Evolutionary conservation across 306 rosid genomes (phyloP), one percentile per base, ranked within the genome.

Genomic region (Trifolium subterraneum): DNA sequence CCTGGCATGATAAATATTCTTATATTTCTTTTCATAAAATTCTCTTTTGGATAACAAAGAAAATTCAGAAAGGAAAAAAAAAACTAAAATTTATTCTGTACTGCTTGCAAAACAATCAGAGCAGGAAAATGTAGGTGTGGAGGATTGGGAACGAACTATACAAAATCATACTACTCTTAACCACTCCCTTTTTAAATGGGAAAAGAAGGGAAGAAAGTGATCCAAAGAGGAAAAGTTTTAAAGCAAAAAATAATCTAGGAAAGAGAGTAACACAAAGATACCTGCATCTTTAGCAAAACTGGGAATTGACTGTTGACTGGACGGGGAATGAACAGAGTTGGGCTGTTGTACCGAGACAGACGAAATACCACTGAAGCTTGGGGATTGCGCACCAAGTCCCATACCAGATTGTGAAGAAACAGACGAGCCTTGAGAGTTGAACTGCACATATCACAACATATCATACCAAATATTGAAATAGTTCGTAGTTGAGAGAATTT

Each of bases 331-430:
- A 60, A 90, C 71, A 70, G 96, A 78, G 83, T 31, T 94, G 55
- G 89, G 96, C 83, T 83, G 97, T 68, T 92, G 99, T 19, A 92
- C 72, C 67, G 90, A 60, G 42, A 86, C 73, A 76, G 96, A 70
- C 23, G 96, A 74, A 84, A 85, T 87, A 74, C 80, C 82, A 77
- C 87, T 80, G 64, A 91, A 88, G 55, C 88, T 84, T 19, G 93
- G 80, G 70, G 92, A 80, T 77, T 91, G 98, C 66, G 85, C 85
- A 77, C 97, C 98, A 71, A 90, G 85, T 64, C 90, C 94, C 64
- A 86, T 74, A 67, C 88, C 89, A 87, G 93, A 81, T 82, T 91
- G 96, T 78, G 96, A 74, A 68, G 93, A 83, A 76, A 88, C 83
- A 71, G 96, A 81, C 48, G 90, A 72, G 65, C 79, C 89, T 70